Percentiles rank a stretch among this genome's conserved stretches.
These are phyloP conservation scores for Cystobasidium onofrii DNA, from an alignment of 768 basidiomycete genomes.

Conservation along the genomic window DNA sequence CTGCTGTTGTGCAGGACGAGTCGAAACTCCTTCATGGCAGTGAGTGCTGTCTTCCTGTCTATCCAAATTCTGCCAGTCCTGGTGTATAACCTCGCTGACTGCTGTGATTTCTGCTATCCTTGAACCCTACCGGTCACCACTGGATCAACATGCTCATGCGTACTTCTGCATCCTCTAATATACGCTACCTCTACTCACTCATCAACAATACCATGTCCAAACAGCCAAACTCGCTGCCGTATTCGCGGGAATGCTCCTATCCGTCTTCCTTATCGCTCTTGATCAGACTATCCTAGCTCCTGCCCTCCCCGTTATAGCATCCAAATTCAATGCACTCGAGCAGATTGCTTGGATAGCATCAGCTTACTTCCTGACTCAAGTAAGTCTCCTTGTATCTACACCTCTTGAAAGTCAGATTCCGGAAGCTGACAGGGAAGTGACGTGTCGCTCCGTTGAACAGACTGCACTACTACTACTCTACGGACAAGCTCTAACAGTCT, in stretches of 20 bases:
- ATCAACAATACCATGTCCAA: neutral
- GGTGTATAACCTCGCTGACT: neutral
- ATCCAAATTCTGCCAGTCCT: too few relatives aligned
- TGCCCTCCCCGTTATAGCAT: constrained; percentile 29
- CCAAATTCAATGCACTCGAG: constrained; percentile 31
- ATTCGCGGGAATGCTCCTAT: constrained; percentile 32
- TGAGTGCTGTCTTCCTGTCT: too few relatives aligned
- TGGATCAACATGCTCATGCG: too few relatives aligned
- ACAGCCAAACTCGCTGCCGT: constrained; percentile 17
- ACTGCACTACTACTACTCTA: constrained; percentile 11
- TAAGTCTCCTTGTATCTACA: too few relatives aligned
- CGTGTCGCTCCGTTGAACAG: neutral
- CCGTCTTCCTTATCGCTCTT: constrained; percentile 38
- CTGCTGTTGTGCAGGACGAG: neutral
- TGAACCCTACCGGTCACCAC: too few relatives aligned
- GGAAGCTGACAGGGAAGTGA: too few relatives aligned
- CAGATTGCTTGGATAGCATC: constrained; percentile 20
- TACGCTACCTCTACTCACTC: too few relatives aligned
- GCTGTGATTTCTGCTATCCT: too few relatives aligned
- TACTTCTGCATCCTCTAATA: too few relatives aligned
- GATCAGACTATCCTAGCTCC: constrained; percentile 34
- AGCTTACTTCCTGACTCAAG: constrained; percentile 7
- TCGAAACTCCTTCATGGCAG: neutral
- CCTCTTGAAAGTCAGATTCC: too few relatives aligned
- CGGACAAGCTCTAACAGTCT: constrained; percentile 18